Conservation (phyloP, 108 stramenopile genomes). For the Schizochytrium sp. region DNA sequence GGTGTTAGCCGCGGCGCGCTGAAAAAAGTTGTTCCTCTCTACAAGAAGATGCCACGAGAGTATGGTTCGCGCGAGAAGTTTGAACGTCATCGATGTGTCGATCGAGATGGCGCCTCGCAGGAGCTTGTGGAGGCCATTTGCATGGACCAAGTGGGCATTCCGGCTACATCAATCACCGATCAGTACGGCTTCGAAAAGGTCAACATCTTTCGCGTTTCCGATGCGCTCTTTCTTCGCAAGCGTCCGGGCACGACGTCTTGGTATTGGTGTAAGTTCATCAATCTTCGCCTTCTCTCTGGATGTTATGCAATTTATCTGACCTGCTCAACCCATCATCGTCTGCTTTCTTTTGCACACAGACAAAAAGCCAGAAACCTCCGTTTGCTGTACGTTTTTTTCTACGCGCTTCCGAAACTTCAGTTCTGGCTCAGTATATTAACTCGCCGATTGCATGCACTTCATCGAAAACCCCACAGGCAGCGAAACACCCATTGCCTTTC, state of each 20-base stretch:
- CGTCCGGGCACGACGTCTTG: neutral
- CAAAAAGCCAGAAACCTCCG: neutral
- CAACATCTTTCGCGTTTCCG: neutral
- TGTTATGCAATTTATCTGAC: no score
- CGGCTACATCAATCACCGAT: neutral
- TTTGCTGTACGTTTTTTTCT: neutral
- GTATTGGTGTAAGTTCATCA: conserved; percentile 5
- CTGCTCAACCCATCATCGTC: no score
- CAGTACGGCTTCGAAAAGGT: neutral
- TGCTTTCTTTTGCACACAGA: neutral
- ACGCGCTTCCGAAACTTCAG: neutral
- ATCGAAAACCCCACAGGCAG: neutral
- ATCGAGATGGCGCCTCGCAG: neutral
- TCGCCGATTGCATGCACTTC: no score
- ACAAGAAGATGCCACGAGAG: neutral
- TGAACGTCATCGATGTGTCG: neutral
- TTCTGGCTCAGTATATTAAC: neutral
- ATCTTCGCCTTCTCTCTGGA: no score
- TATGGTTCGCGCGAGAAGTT: neutral
- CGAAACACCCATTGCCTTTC: neutral
- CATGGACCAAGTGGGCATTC: neutral
- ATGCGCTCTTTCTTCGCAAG: neutral
- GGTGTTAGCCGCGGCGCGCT: neutral
- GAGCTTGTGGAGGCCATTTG: neutral
- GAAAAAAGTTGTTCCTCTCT: neutral